phyloP scores from a whole-genome alignment of 2,329 filamentous ascomycete species.

The Hypomyces perniciosus region DNA sequence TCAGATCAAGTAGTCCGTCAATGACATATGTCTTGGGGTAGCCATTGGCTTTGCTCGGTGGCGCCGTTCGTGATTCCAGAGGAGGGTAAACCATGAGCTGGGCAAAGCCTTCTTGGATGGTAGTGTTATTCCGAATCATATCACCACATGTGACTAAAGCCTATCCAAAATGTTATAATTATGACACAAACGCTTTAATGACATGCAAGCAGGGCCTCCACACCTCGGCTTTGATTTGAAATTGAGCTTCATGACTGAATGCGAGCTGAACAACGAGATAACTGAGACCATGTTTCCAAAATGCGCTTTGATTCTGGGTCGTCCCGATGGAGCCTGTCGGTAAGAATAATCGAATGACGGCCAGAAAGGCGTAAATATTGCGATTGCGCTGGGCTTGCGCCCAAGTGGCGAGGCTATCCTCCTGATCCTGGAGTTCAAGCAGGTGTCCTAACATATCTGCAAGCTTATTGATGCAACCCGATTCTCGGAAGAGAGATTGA shows the following conservation, averaged over 20 bases:
- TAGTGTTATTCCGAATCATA: slow-evolving; percentile 73
- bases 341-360: slow-evolving; percentile 81
- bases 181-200: slow-evolving; percentile 1
- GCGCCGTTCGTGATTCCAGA: slow-evolving; percentile 25
- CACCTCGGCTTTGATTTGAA: slow-evolving; percentile 77
- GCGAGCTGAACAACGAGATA: slow-evolving; percentile 75
- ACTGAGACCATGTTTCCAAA: slow-evolving; percentile 76
- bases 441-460: slow-evolving; percentile 60
- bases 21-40: slow-evolving; percentile 75
- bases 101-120: slow-evolving; percentile 82
- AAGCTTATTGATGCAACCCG: slow-evolving; percentile 70
- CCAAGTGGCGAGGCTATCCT: slow-evolving; percentile 63
- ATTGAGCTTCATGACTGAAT: slow-evolving; percentile 66
- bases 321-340: slow-evolving; percentile 75
- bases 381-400: slow-evolving; percentile 73
- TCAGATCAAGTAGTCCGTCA: slow-evolving; percentile 81
- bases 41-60: slow-evolving; percentile 43
- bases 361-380: slow-evolving; percentile 85
- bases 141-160: slow-evolving; percentile 82
- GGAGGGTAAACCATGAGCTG: slow-evolving; percentile 71
- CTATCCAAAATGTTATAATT: slow-evolving; percentile 32
- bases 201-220: slow-evolving; percentile 17
- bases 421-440: slow-evolving; percentile 46
- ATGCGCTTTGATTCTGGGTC: slow-evolving; percentile 74
- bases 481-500: slow-evolving; percentile 89